Evolutionary conservation across 169 alveolate genomes (phyloP), one percentile per base, ranked within the genome.

Genomic region (Theileria parva): DNA sequence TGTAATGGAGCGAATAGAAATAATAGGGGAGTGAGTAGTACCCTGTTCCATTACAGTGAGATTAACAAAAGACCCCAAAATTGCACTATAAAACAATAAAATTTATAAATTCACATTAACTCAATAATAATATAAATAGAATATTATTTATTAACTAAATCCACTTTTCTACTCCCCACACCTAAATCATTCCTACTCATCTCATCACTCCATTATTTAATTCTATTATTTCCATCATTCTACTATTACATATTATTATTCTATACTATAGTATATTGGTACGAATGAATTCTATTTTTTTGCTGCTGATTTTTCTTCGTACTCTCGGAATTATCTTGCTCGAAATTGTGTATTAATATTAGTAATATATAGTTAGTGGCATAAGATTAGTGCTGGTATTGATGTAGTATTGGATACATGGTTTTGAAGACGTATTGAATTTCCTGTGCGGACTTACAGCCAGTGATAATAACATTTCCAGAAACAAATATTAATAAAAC

Each of bases 401-500:
- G 92, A 50, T 89, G 71, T 63, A 97, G 79, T 27, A 96, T 95
- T 2, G 98, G 98, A 60, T 93, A 89, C 53, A 97, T 97, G 27
- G 93, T 93, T 17, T 93, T 85, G 87, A 93, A 97, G 32, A 97
- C 99, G 32, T 88, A 76, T 70, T 93, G 84, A 6, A 97, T 93
- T 71, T 97, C 98, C 48, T 94, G 94, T 61, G 95, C 90, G 5
- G 95, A 96, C 72, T 96, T 97, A 74, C 99, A 98, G 2, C 99
- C 99, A 17, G 99, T 98, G 53, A 98, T 92, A 39, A 98, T 99
- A 55, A 98, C 96, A 91, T 97, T 98, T 60, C 99, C 99, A 44
- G 99, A 95, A 30, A 97, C 99, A 86, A 98, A 98, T 37, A 98
- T 93, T 53, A 98, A 88, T 30, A 98, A 78, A 27, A 97, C 99